A percentile compares a stretch with the other conserved stretches of the same genome.
phyloP scores from a whole-genome alignment of 148 eudicot genomes.

The Camellia granthamiana region DNA sequence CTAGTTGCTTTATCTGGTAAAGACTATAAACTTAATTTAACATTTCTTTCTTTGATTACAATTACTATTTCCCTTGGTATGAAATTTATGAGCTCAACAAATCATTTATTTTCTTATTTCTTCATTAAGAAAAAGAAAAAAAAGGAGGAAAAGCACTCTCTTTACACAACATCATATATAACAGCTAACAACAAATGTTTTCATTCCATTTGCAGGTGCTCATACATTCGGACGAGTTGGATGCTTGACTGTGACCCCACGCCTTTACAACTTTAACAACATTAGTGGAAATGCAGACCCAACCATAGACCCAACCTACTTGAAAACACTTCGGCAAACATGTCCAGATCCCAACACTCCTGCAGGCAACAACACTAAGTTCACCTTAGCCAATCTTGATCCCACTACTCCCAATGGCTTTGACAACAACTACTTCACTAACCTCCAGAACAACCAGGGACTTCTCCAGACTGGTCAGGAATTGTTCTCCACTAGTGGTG shows the following conservation, averaged over 20 bases:
- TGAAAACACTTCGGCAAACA: conserved; percentile 14
- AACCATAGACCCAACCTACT: conserved; percentile 23
- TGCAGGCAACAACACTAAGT: background rate
- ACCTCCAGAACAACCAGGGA: conserved; percentile 26
- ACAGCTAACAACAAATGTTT: no score
- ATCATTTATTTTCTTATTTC: no score
- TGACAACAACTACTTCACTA: conserved; percentile 33
- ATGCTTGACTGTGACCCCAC: conserved; percentile 27
- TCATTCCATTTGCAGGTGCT: conserved; percentile 24
- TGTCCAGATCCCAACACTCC: no score
- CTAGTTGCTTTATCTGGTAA: conserved; percentile 39
- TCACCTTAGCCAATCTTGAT: conserved; percentile 21
- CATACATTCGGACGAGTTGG: conserved; percentile 47
- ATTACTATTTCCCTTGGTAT: no score
- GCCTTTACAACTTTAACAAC: conserved; percentile 36
- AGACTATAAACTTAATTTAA: background rate
- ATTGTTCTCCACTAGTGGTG: conserved; percentile 20
- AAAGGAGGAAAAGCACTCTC: no score
- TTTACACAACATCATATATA: no score
- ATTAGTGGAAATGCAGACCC: conserved; percentile 37
- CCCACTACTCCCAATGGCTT: conserved; percentile 21
- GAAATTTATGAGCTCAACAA: no score
- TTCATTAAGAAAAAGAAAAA: no score
- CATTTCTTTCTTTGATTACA: no score
- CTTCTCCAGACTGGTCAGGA: conserved; percentile 32